Evolutionary conservation across 2,329 filamentous ascomycete genomes (phyloP), one percentile per base, ranked within the genome.

Genomic region (Fusarium cicatricum): DNA sequence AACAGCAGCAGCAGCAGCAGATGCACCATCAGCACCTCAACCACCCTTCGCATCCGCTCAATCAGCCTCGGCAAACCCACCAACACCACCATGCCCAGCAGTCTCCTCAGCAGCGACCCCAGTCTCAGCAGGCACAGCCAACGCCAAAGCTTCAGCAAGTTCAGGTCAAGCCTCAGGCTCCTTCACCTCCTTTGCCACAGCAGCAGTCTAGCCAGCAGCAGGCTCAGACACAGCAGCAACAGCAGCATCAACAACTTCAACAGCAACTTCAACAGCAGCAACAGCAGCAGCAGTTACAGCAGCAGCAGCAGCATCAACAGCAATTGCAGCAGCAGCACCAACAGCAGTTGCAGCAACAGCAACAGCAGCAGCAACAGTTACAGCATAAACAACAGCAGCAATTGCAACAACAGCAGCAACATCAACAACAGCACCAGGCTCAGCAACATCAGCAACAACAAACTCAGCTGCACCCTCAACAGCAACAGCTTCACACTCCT

Each of bases 1-100:
- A 73, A 21, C 68, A 75, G 12, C 72, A 75, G 31, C 74, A 72
- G 31, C 68, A 75, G 11, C 72, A 75, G 31, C 69, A 74, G 23
- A 57, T 66, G 44, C 71, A 76, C 39, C 72, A 74, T 16, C 73
- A 72, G 26, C 69, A 70, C 38, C 51, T 69, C 46, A 66, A 48
- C n/a, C 71, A 73, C 31, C 51, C 65, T 16, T 59, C 67, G 4
- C 68, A 70, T 44, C 59, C 66, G 26, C 60, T 69, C 19, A 67
- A 64, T 19, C 67, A 69, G 26, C 57, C 67, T 38, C 67, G 67
- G 9, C 67, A 69, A 48, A 52, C 55, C 16, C 68, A 70, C 16
- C 62, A 64, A 23, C 67, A 67, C 15, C 67, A 69, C 19, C 67
- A 70, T 47, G 55, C 67, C 19, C 70, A 72, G 52, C 70, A 70